Percentiles rank a stretch among this genome's conserved stretches.
Evolutionary conservation across 257 asterid species (phyloP).

Genomic region (Forsythia suspensa): DNA sequence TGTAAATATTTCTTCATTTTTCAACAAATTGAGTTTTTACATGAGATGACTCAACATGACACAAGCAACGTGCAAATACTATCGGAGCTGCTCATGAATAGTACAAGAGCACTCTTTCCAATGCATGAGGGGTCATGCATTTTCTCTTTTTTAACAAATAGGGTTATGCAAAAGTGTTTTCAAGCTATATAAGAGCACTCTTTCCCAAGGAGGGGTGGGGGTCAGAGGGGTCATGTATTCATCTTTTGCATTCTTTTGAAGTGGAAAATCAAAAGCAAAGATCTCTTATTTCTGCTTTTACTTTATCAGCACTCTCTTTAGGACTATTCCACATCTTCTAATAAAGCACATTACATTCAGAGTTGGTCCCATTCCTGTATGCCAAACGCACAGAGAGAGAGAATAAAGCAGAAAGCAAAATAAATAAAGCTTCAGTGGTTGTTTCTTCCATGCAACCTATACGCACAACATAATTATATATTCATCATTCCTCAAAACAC

Average conservation of each 20-base stretch:
- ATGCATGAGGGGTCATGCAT: slow-evolving; percentile 42
- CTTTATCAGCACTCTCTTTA: slow-evolving; percentile 72
- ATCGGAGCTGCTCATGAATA: slow-evolving; percentile 30
- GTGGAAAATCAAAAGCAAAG: slow-evolving; percentile 77
- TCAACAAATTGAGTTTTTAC: not conserved
- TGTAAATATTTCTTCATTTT: too few relatives aligned
- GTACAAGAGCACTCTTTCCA: slow-evolving; percentile 60
- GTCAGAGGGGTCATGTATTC: slow-evolving; percentile 29
- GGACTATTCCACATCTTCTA: slow-evolving; percentile 83
- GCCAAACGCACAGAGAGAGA: slow-evolving; percentile 24
- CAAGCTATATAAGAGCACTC: slow-evolving; percentile 55
- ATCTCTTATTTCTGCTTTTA: slow-evolving; percentile 43
- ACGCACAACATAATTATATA: slow-evolving; percentile 49
- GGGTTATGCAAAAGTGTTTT: not conserved
- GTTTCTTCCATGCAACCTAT: slow-evolving; percentile 58
- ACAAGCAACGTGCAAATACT: not conserved
- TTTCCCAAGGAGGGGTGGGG: slow-evolving; percentile 50
- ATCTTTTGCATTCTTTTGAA: slow-evolving; percentile 33
- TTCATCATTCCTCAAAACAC: slow-evolving; percentile 57
- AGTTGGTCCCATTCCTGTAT: slow-evolving; percentile 1
- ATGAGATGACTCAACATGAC: not conserved
- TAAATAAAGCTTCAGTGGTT: slow-evolving; percentile 41
- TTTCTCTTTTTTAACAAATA: slow-evolving; percentile 3
- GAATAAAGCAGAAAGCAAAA: slow-evolving; percentile 40
- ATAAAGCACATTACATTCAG: slow-evolving; percentile 45